phyloP scores from a whole-genome alignment of 805 yeast species.

The Candida alai region DNA sequence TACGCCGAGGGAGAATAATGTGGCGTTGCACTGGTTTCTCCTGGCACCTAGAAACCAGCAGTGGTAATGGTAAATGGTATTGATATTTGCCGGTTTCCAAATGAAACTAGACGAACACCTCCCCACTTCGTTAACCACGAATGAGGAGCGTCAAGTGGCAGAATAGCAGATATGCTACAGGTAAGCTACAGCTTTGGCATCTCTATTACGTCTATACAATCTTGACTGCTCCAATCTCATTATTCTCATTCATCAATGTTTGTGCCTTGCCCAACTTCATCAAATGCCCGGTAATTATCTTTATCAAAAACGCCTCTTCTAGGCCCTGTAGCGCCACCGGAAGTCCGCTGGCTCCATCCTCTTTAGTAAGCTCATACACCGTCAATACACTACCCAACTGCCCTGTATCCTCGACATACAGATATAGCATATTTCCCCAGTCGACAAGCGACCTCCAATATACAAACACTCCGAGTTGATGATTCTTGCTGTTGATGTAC shows the following conservation, averaged over 20 bases:
- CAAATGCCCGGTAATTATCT: constrained; percentile 50
- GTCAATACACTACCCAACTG: constrained; percentile 77
- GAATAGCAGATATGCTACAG: background rate
- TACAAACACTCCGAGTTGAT: constrained; percentile 60
- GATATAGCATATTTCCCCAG: constrained; percentile 34
- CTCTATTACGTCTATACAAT: constrained; percentile 35
- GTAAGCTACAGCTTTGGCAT: background rate
- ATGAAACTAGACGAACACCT: no score
- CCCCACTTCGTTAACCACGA: no score
- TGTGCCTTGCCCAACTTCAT: constrained; percentile 71
- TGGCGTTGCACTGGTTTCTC: background rate
- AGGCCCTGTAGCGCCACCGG: constrained; percentile 61
- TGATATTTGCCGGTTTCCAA: constrained; percentile 4
- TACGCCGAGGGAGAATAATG: constrained; percentile 16
- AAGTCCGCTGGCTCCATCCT: constrained; percentile 42
- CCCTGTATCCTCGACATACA: constrained; percentile 60
- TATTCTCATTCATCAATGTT: constrained; percentile 55
- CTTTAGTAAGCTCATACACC: constrained; percentile 68
- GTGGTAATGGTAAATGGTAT: background rate
- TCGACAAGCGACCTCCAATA: constrained; percentile 57
- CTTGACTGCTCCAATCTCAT: constrained; percentile 73
- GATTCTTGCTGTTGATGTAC: constrained; percentile 48
- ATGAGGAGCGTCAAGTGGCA: no score
- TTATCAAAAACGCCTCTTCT: constrained; percentile 51
- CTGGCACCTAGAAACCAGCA: constrained; percentile 9